Evolutionary conservation across 768 basidiomycete species (phyloP).

Genomic region (Agaricus subrufescens): DNA sequence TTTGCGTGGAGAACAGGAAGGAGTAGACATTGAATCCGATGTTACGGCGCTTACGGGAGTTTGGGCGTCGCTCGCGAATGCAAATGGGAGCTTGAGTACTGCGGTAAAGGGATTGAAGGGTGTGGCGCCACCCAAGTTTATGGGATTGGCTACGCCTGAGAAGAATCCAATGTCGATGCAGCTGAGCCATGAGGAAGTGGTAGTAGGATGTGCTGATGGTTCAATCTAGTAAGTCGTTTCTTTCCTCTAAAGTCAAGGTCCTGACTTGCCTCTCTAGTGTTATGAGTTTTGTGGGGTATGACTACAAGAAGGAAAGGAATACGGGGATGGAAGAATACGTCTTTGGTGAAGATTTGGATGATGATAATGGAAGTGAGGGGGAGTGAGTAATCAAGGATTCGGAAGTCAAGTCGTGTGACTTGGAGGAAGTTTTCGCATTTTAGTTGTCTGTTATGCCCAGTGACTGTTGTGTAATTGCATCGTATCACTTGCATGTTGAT

Average conservation of each 20-base stretch:
- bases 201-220: slow-evolving; percentile 87
- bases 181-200: slow-evolving; percentile 85
- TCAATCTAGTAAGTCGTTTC: slow-evolving; percentile 75
- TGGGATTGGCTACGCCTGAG: slow-evolving; percentile 79
- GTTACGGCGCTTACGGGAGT: slow-evolving; percentile 68
- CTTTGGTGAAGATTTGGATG: neutral
- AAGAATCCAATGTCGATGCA: slow-evolving; percentile 97
- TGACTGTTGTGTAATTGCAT: too few relatives aligned
- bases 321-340: slow-evolving; percentile 8
- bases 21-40: slow-evolving; percentile 60
- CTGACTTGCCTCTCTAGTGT: slow-evolving; percentile 17
- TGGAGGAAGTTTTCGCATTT: too few relatives aligned
- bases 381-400: neutral
- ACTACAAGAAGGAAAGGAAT: slow-evolving; percentile 20
- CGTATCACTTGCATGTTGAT: too few relatives aligned
- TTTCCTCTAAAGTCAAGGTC: neutral
- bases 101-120: slow-evolving; percentile 59
- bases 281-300: slow-evolving; percentile 34
- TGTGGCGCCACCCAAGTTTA: slow-evolving; percentile 60
- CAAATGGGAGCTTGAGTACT: slow-evolving; percentile 20
- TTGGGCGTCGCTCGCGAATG: slow-evolving; percentile 62
- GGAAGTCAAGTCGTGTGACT: too few relatives aligned
- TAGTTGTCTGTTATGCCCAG: too few relatives aligned
- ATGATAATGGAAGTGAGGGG: slow-evolving; percentile 3
- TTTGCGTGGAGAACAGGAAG: slow-evolving; percentile 18